A percentile compares a stretch with the other conserved stretches of the same genome.
Conservation (phyloP, 768 basidiomycete genomes). For the Scleroderma citrinum region DNA sequence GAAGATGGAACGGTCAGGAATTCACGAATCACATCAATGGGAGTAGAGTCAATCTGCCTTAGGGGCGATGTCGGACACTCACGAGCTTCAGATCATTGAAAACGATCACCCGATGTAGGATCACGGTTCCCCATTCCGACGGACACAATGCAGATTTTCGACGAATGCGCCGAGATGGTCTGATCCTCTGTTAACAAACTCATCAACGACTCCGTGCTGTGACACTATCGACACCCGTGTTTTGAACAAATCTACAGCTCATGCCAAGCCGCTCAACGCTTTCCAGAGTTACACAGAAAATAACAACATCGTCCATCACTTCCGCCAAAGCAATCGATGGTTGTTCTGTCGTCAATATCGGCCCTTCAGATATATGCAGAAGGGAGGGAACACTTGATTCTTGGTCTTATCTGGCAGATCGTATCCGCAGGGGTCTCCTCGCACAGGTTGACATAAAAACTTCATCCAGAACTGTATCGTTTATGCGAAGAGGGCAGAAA, state of each 20-base stretch:
- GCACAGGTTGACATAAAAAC: conserved; percentile 96
- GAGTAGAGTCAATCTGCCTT: conserved; percentile 45
- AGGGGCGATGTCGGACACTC: not conserved
- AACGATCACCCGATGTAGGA: conserved; percentile 83
- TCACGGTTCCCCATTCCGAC: conserved; percentile 87
- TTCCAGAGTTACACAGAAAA: conserved; percentile 99
- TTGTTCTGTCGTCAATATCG: conserved; percentile 98
- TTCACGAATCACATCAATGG: conserved; percentile 99
- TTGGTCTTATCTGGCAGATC: conserved; percentile 98
- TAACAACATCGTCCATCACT: conserved; percentile 98
- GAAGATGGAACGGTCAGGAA: conserved; percentile 88
- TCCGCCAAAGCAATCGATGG: conserved; percentile 98
- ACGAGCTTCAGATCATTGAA: conserved; percentile 66
- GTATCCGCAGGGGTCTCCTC: conserved; percentile 89
- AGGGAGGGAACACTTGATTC: conserved; percentile 92
- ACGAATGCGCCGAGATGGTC: conserved; percentile 92
- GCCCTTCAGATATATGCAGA: conserved; percentile 88
- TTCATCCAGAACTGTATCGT: conserved; percentile 94
- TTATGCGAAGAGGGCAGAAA: conserved; percentile 96
- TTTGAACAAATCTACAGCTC: conserved; percentile 77
- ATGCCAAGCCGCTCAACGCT: conserved; percentile 87
- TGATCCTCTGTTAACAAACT: conserved; percentile 97
- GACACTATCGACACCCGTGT: conserved; percentile 99
- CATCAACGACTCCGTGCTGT: conserved; percentile 98
- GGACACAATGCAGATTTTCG: conserved; percentile 96